These are phyloP conservation scores for Zhuliangozyma parablackwelliae DNA, from an alignment of 1,139 yeast species.

Conservation along the genomic window DNA sequence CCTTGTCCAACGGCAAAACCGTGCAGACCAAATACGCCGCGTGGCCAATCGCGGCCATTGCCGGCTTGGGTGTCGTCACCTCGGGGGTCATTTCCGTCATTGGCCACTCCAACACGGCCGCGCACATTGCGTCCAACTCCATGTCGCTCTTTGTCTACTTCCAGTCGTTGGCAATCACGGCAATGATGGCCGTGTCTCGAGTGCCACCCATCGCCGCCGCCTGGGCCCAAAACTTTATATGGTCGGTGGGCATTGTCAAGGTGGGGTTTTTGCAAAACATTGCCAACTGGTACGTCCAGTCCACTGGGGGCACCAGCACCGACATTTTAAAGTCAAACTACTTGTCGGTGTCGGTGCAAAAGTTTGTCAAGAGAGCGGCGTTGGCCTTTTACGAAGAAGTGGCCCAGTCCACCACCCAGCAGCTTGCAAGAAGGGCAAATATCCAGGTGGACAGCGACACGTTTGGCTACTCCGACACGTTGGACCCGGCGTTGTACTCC, in stretches of 20 bases:
- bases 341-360: constrained; percentile 76
- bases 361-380: constrained; percentile 16
- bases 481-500: constrained; percentile 58
- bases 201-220: constrained; percentile 98
- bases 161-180: constrained; percentile 87
- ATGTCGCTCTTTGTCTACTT: constrained; percentile 89
- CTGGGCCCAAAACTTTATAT: constrained; percentile 95
- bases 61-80: constrained; percentile 81
- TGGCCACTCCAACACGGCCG: constrained; percentile 91
- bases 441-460: constrained; percentile 30
- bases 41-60: constrained; percentile 94
- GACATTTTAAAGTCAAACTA: constrained; percentile 55
- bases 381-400: constrained; percentile 2
- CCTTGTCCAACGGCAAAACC: constrained; percentile 81
- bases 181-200: constrained; percentile 92
- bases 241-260: constrained; percentile 91
- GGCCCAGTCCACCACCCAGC: not conserved
- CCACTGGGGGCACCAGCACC: constrained; percentile 91
- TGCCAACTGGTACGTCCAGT: constrained; percentile 90
- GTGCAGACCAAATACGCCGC: constrained; percentile 93
- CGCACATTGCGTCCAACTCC: constrained; percentile 94
- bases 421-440: constrained; percentile 7
- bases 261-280: constrained; percentile 79
- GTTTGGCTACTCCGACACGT: constrained; percentile 44
- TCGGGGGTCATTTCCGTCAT: constrained; percentile 83